Base-by-base conservation (phyloP, 1,284 basidiomycete genomes). In the Chiua sp. region DNA sequence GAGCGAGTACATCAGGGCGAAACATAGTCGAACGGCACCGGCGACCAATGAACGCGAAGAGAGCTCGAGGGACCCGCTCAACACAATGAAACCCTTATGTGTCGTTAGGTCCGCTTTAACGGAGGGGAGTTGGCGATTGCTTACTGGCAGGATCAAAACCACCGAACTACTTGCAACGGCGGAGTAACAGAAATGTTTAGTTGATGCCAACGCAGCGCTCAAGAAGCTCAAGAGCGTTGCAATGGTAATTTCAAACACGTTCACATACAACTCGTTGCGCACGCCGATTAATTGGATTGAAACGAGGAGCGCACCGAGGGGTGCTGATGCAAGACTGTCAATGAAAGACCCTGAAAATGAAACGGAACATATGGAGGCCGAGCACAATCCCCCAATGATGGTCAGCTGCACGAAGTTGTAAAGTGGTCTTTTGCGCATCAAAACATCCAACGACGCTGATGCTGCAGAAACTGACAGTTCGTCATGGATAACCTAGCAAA, bases 171-270 rank as follows among this genome's bases (percentile, higher is more conserved):
- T 93, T 0, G 93, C 91, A 58, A 97, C 81, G 3, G 94, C 90
- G 4, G 93, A 89, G 71, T 94, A 97, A 77, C 95, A 97, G 63
- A 96, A 91, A 56, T 83, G 79, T 26, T 80, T 75, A 0, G 87
- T 86, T n/a, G 87, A 83, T 2, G 91, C 88, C 50, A 95, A 77
- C 3, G 87, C 91, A 26, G 91, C 92, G 7, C 93, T 83, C 51
- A 95, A 68, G 75, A 97, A 97, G 70, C 92, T 93, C 72, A 96
- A 82, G 49, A 87, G 75, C 5, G 86, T 91, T 1, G 93, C 88
- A 58, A 94, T 85, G 7, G 91, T 92, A 65, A 96, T 93, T 66
- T 96, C 95, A 67, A 95, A 94, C 33, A 94, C 84, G 63, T 94
- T 94, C 18, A 86, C 88, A 72, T 94, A 95, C 44, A 98, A 77